phyloP scores from a whole-genome alignment of 108 stramenopile species.

The Cyclotella sp. region DNA sequence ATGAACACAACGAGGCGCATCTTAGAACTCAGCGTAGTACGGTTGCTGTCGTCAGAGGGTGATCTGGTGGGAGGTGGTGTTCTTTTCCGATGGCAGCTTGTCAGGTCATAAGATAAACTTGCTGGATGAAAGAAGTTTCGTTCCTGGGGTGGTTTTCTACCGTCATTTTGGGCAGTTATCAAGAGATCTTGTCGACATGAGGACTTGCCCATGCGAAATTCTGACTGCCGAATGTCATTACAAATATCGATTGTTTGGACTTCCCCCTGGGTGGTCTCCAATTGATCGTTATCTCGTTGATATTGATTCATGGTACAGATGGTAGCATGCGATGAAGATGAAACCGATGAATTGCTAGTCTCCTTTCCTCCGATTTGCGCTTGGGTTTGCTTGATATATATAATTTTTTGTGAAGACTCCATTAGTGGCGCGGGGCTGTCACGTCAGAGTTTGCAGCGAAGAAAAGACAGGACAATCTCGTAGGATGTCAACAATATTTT shows the following conservation, averaged over 20 bases:
- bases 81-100: neutral
- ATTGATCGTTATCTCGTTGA: neutral
- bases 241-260: neutral
- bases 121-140: too few species aligned
- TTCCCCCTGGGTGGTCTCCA: neutral
- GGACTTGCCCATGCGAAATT: neutral
- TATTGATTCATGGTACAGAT: slow-evolving; percentile 3
- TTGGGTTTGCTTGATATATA: too few species aligned
- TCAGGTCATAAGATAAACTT: neutral
- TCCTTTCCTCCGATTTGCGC: too few species aligned
- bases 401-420: too few species aligned
- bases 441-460: too few species aligned
- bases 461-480: too few species aligned
- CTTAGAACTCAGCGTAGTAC: slow-evolving; percentile 8
- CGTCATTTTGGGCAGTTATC: neutral
- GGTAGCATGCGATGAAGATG: too few species aligned
- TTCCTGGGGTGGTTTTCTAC: too few species aligned
- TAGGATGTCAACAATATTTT: too few species aligned
- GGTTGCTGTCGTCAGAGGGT: neutral
- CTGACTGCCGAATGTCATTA: neutral
- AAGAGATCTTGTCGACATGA: slow-evolving; percentile 14
- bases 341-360: too few species aligned
- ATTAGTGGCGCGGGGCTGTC: too few species aligned
- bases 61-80: neutral
- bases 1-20: slow-evolving; percentile 55